Base-by-base conservation (phyloP, 2,329 filamentous ascomycete genomes). In the Pseudogymnoascus sp. region DNA sequence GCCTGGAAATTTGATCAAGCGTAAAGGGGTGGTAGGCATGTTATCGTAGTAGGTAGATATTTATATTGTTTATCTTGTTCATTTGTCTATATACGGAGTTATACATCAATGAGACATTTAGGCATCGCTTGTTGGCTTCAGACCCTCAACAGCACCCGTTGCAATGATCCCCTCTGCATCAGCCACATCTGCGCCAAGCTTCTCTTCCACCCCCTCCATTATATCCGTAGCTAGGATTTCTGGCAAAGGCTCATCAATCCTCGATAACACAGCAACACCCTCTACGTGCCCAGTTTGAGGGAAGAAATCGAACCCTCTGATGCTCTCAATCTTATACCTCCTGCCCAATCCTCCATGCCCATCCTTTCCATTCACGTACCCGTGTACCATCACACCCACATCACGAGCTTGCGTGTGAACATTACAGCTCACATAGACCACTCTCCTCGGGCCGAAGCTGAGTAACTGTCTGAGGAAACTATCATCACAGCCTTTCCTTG, bases 371-470 rank as follows among this genome's bases (percentile, higher is more conserved):
- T 75, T 71, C 14, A 75, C 74, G 71, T 84, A 76, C 0, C 93
- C 92, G 37, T 88, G 82, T 0, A 97, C 91, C 71, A 99, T 77
- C 66, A 93, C 85, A 0, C 93, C 95, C 0, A 99, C 87, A 76
- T 99, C 95, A 62, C 95, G 80, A 12, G 95, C 95, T 81, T 97
- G 95, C 7, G 93, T 97, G 74, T 99, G 95, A 68, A 99, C 95
- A 72, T 99, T 99, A 71, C 95, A 99, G 73, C 90, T 96, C 42
- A 99, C 93, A 74, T 99, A 99, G 4, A 96, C 86, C 10, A 99
- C 85, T 65, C 95, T 81, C 67, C 82, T 81, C 0, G 95, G 93
- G 0, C 83, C 89, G 71, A 90, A 97, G 5, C 79, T 76, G 62
- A 97, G 78, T 71, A 99, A 76, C 78, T 99, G 95, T 14, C 79